Percentiles rank a stretch among this genome's conserved stretches.
These are phyloP conservation scores for Globisporangium cederbergense DNA, from an alignment of 352 stramenopile species.

Conservation along the genomic window DNA sequence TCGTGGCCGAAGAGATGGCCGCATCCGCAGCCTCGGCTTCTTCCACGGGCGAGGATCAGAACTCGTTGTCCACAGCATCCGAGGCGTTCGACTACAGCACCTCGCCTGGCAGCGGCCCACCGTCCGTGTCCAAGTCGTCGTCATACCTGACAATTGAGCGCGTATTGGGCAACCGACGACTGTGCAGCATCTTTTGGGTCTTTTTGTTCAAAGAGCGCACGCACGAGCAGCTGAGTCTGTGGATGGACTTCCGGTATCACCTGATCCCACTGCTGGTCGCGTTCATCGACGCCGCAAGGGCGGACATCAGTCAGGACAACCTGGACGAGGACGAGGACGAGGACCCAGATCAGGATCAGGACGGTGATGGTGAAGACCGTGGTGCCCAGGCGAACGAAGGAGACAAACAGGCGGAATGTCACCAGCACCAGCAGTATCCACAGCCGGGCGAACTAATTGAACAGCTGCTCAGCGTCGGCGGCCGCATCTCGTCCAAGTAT, in stretches of 20 bases:
- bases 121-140: slow-evolving; percentile 23
- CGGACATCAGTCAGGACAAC: slow-evolving; percentile 30
- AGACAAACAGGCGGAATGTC: slow-evolving; percentile 2
- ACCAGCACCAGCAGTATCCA: slow-evolving; percentile 10
- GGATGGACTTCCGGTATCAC: slow-evolving; percentile 80
- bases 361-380: slow-evolving; percentile 18
- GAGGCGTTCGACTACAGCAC: slow-evolving; percentile 15
- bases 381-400: slow-evolving; percentile 11
- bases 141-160: slow-evolving; percentile 70
- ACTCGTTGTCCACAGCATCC: slow-evolving; percentile 19
- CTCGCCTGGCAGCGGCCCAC: slow-evolving; percentile 3
- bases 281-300: slow-evolving; percentile 43
- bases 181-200: slow-evolving; percentile 87
- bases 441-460: slow-evolving; percentile 67
- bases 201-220: slow-evolving; percentile 85
- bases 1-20: slow-evolving; percentile 19
- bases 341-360: slow-evolving; percentile 17
- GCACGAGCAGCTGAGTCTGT: slow-evolving; percentile 77
- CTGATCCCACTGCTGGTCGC: slow-evolving; percentile 58
- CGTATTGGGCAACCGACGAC: slow-evolving; percentile 65
- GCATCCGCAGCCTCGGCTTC: slow-evolving; percentile 1
- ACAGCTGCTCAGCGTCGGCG: slow-evolving; percentile 52
- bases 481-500: slow-evolving; percentile 63
- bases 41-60: background rate
- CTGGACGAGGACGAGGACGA: slow-evolving; percentile 16